Evolutionary conservation across 257 asterid species (phyloP), one percentile per base, ranked within the genome.

Genomic region (Nicotiana attenuata): DNA sequence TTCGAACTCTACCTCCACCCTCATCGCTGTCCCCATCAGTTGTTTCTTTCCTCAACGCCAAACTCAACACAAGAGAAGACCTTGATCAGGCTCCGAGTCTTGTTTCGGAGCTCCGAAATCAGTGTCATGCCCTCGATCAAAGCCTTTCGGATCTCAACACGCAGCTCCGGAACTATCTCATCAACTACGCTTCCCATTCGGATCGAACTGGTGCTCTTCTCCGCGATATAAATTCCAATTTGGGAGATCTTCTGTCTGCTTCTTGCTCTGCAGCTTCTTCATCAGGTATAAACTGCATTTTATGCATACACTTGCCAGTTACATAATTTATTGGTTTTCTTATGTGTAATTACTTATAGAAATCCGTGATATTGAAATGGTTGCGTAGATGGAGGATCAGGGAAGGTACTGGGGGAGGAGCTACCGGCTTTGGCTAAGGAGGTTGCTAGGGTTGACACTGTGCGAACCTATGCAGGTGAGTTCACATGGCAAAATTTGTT

Each of bases 361-460:
- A 9, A 26, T 19, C 38, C 55, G 56, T 61, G 20, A 3, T 35
- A n/a, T 28, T 77, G 33, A 19, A 35, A 31, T 33, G 2, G 22
- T 80, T 81, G 15, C 75, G 15, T 81, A 92, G 97, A 90, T 90
- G 95, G 87, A 63, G 97, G 88, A 83, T 87, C 91, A 63, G 87
- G 84, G 78, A 83, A 88, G 82, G 88, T 92, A 53, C 85, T 92
- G 87, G 95, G 97, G 85, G 93, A 88, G 87, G 98, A 93, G 88
- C 89, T 96, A 45, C 97, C 94, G 56, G 90, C 94, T 33, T 85
- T 96, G 93, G 97, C 98, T 60, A 96, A 93, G 92, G 99, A 96
- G 87, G 98, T 96, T 81, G 97, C 98, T 10, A 92, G 98, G 85
- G 94, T 96, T 47, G 97, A 96, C 87, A 90, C 97, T 10, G 97